Percentiles rank a stretch among this genome's conserved stretches.
Conservation (phyloP, 2,329 filamentous ascomycete genomes). For the Graphiopsis chlorocephala region DNA sequence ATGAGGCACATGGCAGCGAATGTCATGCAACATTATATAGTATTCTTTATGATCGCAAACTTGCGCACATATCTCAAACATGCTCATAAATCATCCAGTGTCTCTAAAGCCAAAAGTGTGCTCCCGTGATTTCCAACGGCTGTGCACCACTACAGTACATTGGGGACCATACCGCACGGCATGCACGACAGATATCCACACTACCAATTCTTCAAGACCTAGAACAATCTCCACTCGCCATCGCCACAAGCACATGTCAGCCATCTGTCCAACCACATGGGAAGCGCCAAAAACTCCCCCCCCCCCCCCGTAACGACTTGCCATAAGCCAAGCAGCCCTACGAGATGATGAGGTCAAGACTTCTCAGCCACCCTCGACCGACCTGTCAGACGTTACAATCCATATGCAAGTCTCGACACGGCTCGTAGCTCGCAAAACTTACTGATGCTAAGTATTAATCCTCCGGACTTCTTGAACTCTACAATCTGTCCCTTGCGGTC, state of each 20-base stretch:
- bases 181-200: not conserved
- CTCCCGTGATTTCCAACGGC: not conserved
- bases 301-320: not conserved
- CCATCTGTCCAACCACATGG: conserved; percentile 1
- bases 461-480: not conserved
- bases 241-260: not conserved
- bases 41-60: conserved; percentile 3
- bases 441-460: not conserved
- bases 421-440: not conserved
- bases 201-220: not conserved
- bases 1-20: not conserved
- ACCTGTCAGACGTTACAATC: not conserved
- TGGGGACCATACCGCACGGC: not conserved
- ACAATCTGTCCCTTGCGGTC: not conserved
- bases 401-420: not conserved
- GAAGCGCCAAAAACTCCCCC: not conserved
- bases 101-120: not conserved
- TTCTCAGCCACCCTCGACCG: conserved; percentile 1
- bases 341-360: conserved; percentile 5
- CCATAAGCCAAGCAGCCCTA: conserved; percentile 1
- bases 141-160: not conserved
- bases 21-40: not conserved
- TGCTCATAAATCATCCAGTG: conserved; percentile 8
- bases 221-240: not conserved
- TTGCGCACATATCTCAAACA: conserved; percentile 9